Evolutionary conservation across 2,329 filamentous ascomycete genomes (phyloP), one percentile per base, ranked within the genome.

Genomic region (Mycosphaerella arachidis): DNA sequence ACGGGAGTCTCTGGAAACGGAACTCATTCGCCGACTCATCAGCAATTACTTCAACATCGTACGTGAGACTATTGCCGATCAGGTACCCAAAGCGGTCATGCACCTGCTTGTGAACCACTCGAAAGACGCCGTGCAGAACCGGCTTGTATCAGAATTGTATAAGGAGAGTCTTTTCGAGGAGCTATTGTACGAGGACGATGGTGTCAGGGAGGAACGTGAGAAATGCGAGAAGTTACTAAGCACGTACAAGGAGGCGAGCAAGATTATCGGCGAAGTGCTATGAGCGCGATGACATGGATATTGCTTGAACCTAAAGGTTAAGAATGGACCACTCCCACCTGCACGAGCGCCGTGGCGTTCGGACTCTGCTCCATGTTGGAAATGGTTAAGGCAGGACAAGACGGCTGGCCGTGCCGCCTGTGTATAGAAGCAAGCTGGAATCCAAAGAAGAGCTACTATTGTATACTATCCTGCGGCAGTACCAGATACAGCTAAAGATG

Each of bases 1-100:
- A 68, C 90, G 94, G 55, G 94, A 99, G 78, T 90, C 92, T 48
- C 90, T 99, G 80, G 94, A 99, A 78, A 97, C 94, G 9, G 94
- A 99, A 77, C 86, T 99, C 45, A 99, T 99, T 74, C 89, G 93
- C 51, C 90, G 92, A 51, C 85, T 99, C 58, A 99, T 99, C 74
- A 96, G 91, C 33, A 97, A 92, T 1, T 99, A 99, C 81, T 99
- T 99, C 82, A 96, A 96, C 75, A 99, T 99, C 71, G 94, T 99
- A 51, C 90, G 94, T 64, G 94, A 99, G 77, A 93, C 91, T n/a
- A 96, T 97, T 70, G 93, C 93, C 48, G 94, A 99, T 74, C 93
- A 97, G 78, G 94, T 99, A 10, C 94, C 94, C 67, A 99, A 99
- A 79, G 94, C 94, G 5, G 89, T 99, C 68, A 99, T 99, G 94